Evolutionary conservation across 352 stramenopile genomes (phyloP), one percentile per base, ranked within the genome.

Genomic region (Pythium utonaiense): DNA sequence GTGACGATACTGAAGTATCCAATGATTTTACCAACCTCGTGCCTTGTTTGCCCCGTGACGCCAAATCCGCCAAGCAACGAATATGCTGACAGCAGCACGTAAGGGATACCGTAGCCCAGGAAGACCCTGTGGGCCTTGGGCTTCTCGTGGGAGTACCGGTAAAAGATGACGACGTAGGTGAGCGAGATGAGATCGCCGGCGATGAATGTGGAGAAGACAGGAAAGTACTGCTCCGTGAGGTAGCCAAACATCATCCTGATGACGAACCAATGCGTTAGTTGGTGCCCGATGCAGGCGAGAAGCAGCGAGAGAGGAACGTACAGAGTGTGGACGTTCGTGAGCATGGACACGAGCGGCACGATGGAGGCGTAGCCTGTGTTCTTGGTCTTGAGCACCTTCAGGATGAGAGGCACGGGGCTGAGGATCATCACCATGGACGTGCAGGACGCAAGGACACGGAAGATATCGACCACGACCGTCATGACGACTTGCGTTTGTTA

Each of bases 241-340:
- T 77, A 77, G 50, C 71, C 74, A 56, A 77, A 83, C 24, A 76
- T 66, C 48, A 70, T 68, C 60, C 60, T 50, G 33, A n/a, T n/a
- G n/a, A n/a, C n/a, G n/a, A n/a, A n/a, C n/a, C n/a, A n/a, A n/a
- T n/a, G n/a, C n/a, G n/a, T n/a, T n/a, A n/a, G n/a, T n/a, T n/a
- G n/a, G n/a, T n/a, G n/a, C n/a, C n/a, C n/a, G n/a, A n/a, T n/a
- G n/a, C n/a, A n/a, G n/a, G n/a, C n/a, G n/a, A n/a, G n/a, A n/a
- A n/a, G n/a, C n/a, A n/a, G n/a, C n/a, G n/a, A n/a, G n/a, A n/a
- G n/a, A n/a, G n/a, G n/a, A 16, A 71, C 70, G 28, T 73, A 48
- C 12, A 84, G 73, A 60, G 81, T 74, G 57, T 77, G 61, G 40
- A 80, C 78, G 6, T 73, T 70, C 27, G 81, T 73, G 19, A 83